phyloP scores from a whole-genome alignment of 345 rosid genomes.

The Eucalyptus victrix region DNA sequence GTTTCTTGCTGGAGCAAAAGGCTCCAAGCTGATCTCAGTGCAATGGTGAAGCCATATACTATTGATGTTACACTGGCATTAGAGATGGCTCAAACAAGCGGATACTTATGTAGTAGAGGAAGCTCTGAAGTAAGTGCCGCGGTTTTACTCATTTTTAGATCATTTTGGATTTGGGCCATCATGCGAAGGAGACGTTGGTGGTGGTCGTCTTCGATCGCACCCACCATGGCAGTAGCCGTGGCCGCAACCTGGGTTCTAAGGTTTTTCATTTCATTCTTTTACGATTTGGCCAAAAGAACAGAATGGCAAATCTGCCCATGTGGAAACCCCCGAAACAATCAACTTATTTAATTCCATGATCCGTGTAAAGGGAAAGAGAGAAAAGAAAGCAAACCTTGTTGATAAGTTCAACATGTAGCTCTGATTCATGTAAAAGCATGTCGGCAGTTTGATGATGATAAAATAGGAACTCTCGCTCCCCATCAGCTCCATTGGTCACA shows the following conservation, averaged over 20 bases:
- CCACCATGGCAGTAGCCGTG: too few species aligned
- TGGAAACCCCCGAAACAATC: neutral
- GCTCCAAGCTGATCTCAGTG: neutral
- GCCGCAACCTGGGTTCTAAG: neutral
- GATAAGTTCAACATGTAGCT: conserved; percentile 24
- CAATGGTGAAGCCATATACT: neutral
- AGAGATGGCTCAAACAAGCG: neutral
- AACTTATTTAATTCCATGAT: neutral
- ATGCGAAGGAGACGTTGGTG: neutral
- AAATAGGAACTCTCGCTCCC: too few species aligned
- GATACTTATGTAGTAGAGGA: neutral
- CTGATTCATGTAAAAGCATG: too few species aligned
- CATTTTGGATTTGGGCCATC: neutral
- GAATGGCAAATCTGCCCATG: neutral
- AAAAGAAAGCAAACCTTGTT: conserved; percentile 29
- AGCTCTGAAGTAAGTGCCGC: neutral
- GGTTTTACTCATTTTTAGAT: neutral
- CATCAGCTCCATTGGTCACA: too few species aligned
- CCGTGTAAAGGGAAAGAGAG: neutral
- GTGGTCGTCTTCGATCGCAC: neutral
- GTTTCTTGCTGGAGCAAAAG: neutral
- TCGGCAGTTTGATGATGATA: too few species aligned
- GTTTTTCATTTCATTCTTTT: neutral
- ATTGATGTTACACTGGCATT: neutral
- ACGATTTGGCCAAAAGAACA: neutral